A percentile compares a stretch with the other conserved stretches of the same genome.
These are phyloP conservation scores for rapeseed (Brassica napus) DNA, from an alignment of 345 rosid genomes.

Conservation along the genomic window Da-Ae NC_063447.1:40542501-40543000, in stretches of 20 bases:
- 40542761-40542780: neutral
- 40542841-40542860: slow-evolving; percentile 60
- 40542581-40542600: slow-evolving; percentile 81
- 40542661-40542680: neutral
- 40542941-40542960: too few relatives aligned
- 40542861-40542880: slow-evolving; percentile 91
- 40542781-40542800: neutral
- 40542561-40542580: slow-evolving; percentile 53
- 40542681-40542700: slow-evolving; percentile 57
- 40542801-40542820: neutral
- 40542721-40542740: slow-evolving; percentile 76
- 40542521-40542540: slow-evolving; percentile 71
- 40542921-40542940: slow-evolving; percentile 35
- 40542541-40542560: slow-evolving; percentile 54
- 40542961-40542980: too few relatives aligned
- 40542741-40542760: slow-evolving; percentile 50
- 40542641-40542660: neutral
- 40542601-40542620: slow-evolving; percentile 63
- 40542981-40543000: too few relatives aligned
- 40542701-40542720: slow-evolving; percentile 63
- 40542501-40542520: slow-evolving; percentile 67
- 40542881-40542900: slow-evolving; percentile 82
- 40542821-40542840: slow-evolving; percentile 4
- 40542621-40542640: neutral
- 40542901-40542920: slow-evolving; percentile 81